Base-by-base conservation (phyloP, 2,329 filamentous ascomycete genomes). In the Ophiognomonia clavigignenti-juglandacearum region DNA sequence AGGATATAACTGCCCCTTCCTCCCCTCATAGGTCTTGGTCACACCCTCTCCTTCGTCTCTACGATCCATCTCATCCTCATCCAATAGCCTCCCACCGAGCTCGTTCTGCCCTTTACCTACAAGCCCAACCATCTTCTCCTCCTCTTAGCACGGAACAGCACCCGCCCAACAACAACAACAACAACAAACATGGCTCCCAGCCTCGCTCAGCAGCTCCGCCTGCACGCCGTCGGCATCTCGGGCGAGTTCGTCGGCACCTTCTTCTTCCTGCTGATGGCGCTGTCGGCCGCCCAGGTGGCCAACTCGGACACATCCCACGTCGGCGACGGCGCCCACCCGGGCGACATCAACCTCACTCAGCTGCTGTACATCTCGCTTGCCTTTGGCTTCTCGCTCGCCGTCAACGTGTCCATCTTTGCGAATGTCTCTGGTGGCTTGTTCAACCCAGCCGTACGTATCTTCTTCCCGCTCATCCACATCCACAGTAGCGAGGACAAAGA, bases 361-460 rank as follows among this genome's bases (percentile, higher is more conserved):
- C 54, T 64, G 22, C 52, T 54, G 20, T 56, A 62, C n/a, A 56
- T 52, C 46, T 44, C 39, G n/a, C 19, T 49, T 8, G 45, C 50
- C 1, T 52, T 52, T 23, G 50, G 50, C 2, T 45, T 52, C 24
- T 49, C 50, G 6, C 39, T 52, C 16, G 46, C 46, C 9, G 50
- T 49, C 41, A 52, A 52, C 13, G 50, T 52, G 11, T 52, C 41
- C 18, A 48, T 49, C 32, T 52, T 52, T 20, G 46, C 46, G 10
- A 34, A 39, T 13, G 46, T 52, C 34, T 49, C 40, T 38, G 50
- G 50, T 19, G 50, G 46, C 6, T 42, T 52, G 23, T 52, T 52
- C 42, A 52, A 52, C 35, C 50, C 50, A 18, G 45, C 50, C 31
- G 50, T 52, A 46, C 35, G 50, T 49, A 34, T 16, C 31, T 9